These are phyloP conservation scores for Neophaeococcomyces aloes DNA, from an alignment of 2,329 filamentous ascomycete genomes.

Conservation along the genomic window DNA sequence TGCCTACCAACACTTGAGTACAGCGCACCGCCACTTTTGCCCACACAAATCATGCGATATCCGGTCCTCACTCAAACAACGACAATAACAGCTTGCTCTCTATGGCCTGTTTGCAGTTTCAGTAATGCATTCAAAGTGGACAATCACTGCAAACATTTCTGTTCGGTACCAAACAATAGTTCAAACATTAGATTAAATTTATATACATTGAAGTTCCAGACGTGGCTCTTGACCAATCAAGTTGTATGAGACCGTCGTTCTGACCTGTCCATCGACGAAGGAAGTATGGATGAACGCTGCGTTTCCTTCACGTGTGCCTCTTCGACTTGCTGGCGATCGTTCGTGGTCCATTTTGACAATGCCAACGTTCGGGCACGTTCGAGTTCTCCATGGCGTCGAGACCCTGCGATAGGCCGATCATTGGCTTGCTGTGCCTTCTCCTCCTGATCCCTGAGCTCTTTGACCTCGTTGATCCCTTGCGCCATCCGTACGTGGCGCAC, in stretches of 20 bases:
- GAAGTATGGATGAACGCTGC: background rate
- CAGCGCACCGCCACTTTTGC: no score
- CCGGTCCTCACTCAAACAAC: no score
- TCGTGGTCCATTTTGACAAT: conserved; percentile 12
- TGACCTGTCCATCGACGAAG: background rate
- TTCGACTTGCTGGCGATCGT: conserved; percentile 12
- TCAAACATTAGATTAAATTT: no score
- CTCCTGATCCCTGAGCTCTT: conserved; percentile 9
- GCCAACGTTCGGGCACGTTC: conserved; percentile 15
- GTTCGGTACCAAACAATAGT: no score
- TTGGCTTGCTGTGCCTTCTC: background rate
- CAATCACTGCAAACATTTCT: no score
- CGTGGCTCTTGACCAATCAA: background rate
- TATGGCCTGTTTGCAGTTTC: no score
- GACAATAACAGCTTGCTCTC: no score
- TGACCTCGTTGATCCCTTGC: conserved; percentile 16
- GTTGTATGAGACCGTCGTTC: background rate
- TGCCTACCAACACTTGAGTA: no score
- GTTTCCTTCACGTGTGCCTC: conserved; percentile 13
- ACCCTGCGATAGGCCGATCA: background rate
- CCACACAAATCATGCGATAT: no score
- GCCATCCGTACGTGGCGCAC: conserved; percentile 24
- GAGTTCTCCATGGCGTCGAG: conserved; percentile 4
- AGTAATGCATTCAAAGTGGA: no score
- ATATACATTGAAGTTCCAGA: no score